phyloP scores from a whole-genome alignment of 73 alveolate genomes.

The Strombidium stylifer region DNA sequence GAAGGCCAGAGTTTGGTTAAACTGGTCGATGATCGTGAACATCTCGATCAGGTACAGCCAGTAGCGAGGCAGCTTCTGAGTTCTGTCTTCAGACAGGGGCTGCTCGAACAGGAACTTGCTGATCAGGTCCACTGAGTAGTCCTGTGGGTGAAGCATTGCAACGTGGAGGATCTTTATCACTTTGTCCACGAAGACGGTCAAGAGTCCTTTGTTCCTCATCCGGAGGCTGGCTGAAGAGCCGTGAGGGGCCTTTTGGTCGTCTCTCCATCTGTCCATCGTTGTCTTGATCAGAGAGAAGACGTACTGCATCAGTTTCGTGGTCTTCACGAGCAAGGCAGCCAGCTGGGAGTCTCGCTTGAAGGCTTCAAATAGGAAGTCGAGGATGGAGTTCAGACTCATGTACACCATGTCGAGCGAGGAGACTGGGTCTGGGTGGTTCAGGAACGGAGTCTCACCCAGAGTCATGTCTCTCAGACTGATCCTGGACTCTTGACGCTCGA shows the following conservation, averaged over 20 bases:
- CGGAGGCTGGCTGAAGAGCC: too few relatives aligned
- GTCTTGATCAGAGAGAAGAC: background rate
- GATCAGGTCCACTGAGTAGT: conserved; percentile 14
- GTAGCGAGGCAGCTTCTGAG: background rate
- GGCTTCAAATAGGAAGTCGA: conserved; percentile 21
- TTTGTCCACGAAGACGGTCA: conserved; percentile 18
- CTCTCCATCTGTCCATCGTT: conserved; percentile 2
- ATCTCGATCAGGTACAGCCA: conserved; percentile 29
- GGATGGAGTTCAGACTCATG: background rate
- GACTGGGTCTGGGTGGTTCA: too few relatives aligned
- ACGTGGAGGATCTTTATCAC: conserved; percentile 1
- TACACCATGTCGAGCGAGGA: background rate
- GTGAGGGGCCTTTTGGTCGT: background rate
- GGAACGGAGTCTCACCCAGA: too few relatives aligned
- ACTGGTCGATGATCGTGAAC: background rate
- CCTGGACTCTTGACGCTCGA: conserved; percentile 11
- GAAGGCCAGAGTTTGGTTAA: background rate
- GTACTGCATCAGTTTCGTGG: conserved; percentile 23
- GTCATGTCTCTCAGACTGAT: background rate
- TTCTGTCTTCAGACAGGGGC: background rate
- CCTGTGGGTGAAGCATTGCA: conserved; percentile 27
- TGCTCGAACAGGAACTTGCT: conserved; percentile 14
- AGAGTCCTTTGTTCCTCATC: conserved; percentile 1
- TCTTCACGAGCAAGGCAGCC: conserved; percentile 22
- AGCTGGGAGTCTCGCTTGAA: conserved; percentile 21